Conservation (phyloP, 2,329 filamentous ascomycete species). For the Microsporum canis region DNA sequence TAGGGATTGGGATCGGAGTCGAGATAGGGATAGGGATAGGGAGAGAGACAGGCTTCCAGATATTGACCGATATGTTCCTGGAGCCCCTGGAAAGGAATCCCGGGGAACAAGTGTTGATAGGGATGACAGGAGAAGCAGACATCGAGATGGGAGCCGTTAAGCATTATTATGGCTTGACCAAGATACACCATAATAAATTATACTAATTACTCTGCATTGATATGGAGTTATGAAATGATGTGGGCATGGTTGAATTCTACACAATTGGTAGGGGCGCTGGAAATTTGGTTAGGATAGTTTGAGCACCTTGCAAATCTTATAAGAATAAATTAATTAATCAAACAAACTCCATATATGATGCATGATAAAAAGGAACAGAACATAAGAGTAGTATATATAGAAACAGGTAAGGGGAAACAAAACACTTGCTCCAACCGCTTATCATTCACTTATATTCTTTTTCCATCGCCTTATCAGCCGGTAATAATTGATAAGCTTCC, state of each 20-base stretch:
- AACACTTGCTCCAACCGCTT: neutral
- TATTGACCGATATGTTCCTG: slow-evolving; percentile 38
- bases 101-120: slow-evolving; percentile 11
- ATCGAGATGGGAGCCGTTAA: slow-evolving; percentile 21
- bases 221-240: neutral
- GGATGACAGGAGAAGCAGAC: slow-evolving; percentile 14
- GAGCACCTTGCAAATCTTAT: neutral
- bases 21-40: neutral
- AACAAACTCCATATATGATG: neutral
- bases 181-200: neutral
- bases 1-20: slow-evolving; percentile 33
- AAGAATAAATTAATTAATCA: neutral
- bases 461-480: neutral
- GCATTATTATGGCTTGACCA: neutral
- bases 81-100: slow-evolving; percentile 13
- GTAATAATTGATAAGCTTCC: neutral
- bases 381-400: neutral
- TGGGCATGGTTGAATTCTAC: neutral
- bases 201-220: neutral
- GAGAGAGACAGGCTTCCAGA: slow-evolving; percentile 23
- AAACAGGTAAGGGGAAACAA: neutral
- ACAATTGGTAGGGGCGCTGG: neutral
- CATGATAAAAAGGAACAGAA: neutral
- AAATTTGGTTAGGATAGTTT: neutral
- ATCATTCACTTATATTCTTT: too few relatives aligned